Conservation (phyloP, 2,329 filamentous ascomycete genomes). For the Trichophyton verrucosum region DNA sequence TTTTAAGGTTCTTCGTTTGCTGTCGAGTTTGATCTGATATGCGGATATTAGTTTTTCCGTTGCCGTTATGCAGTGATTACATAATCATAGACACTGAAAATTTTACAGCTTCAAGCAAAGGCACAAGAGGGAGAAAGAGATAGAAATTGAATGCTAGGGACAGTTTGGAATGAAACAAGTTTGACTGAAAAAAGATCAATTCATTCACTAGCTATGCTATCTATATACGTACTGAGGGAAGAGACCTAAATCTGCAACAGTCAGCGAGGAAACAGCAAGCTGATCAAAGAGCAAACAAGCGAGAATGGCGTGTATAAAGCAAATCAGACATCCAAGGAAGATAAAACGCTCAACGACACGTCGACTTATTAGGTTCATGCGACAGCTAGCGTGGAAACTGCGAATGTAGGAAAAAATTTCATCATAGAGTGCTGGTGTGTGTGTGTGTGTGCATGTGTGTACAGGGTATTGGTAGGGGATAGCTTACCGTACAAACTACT, state of each 20-base stretch:
- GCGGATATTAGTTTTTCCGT: not conserved
- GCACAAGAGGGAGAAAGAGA: not conserved
- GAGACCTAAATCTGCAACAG: not conserved
- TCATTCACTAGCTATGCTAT: not conserved
- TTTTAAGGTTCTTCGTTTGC: not conserved
- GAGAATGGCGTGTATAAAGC: not conserved
- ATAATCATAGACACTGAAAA: too few relatives aligned
- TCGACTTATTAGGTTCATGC: constrained; percentile 38
- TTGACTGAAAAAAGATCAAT: not conserved
- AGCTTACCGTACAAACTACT: constrained; percentile 6
- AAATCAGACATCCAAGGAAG: constrained; percentile 44
- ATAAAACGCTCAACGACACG: constrained; percentile 36
- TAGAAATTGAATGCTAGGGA: not conserved
- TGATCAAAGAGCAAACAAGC: not conserved
- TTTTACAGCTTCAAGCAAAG: too few relatives aligned
- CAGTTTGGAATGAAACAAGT: too few relatives aligned
- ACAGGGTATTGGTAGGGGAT: constrained; percentile 8
- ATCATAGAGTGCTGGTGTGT: constrained; percentile 30
- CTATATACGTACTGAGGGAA: not conserved
- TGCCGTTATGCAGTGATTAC: too few relatives aligned
- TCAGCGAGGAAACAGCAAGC: not conserved
- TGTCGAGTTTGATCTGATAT: not conserved
- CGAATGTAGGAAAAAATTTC: constrained; percentile 47
- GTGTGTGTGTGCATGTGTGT: constrained; percentile 8
- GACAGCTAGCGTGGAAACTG: constrained; percentile 50